Conservation (phyloP, 306 rosid species). For the Rosa persica region DNA sequence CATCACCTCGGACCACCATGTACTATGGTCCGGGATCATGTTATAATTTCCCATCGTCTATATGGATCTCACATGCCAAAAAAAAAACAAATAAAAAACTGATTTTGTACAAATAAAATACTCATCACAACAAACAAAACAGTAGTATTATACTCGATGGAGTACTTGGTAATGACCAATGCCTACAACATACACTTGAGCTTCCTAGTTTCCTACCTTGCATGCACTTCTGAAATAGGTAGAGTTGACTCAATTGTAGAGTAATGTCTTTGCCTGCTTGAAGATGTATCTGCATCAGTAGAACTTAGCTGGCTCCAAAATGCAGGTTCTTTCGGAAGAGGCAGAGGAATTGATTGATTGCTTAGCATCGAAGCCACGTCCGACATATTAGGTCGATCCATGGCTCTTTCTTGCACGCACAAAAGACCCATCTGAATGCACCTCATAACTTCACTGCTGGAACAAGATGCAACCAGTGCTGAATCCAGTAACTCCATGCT, state of each 20-base stretch:
- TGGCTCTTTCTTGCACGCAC: conserved; percentile 27
- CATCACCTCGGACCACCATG: too few species aligned
- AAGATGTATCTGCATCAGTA: conserved; percentile 17
- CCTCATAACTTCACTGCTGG: conserved; percentile 12
- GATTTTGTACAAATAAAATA: not conserved
- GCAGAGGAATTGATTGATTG: conserved; percentile 11
- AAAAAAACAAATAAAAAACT: not conserved
- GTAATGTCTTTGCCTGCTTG: conserved; percentile 15
- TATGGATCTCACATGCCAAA: not conserved
- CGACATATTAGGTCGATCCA: conserved; percentile 18
- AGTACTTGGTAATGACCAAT: not conserved
- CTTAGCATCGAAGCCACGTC: not conserved
- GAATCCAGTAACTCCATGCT: conserved; percentile 18
- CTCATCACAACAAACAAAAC: not conserved
- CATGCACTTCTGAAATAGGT: conserved; percentile 14
- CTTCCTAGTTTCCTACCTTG: conserved; percentile 17
- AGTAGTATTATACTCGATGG: not conserved
- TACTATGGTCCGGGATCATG: too few species aligned
- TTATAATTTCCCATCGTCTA: too few species aligned
- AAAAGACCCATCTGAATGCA: conserved; percentile 22
- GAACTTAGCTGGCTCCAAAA: conserved; percentile 12
- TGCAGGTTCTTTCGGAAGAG: conserved; percentile 20
- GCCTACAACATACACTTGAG: not conserved
- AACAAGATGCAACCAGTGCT: not conserved
- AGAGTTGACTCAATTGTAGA: conserved; percentile 12